These are phyloP conservation scores for Circinella minor DNA, from an alignment of 371 early-diverging fungal genomes.

Conservation along the genomic window DNA sequence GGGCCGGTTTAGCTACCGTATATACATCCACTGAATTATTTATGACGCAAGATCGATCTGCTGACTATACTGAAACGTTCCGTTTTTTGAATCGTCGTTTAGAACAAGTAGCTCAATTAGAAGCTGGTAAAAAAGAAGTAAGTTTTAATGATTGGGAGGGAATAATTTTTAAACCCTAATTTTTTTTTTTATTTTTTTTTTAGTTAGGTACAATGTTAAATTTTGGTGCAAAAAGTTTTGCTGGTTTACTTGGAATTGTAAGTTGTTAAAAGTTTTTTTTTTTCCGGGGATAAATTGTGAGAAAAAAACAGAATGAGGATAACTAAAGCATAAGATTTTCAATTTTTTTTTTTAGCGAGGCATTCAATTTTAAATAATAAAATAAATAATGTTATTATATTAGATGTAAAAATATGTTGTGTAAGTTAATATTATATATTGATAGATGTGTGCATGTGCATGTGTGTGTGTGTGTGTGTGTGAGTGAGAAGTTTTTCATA, in stretches of 20 bases:
- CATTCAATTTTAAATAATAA: conserved; percentile 14
- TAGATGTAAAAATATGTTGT: background rate
- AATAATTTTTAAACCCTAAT: background rate
- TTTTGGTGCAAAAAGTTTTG: conserved; percentile 49
- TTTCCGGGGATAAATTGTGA: too few relatives aligned
- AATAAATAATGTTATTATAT: conserved; percentile 1
- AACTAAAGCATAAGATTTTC: background rate
- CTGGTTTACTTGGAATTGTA: conserved; percentile 45
- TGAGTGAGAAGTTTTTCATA: too few relatives aligned
- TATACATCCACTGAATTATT: conserved; percentile 88
- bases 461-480: too few relatives aligned
- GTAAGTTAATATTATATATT: background rate
- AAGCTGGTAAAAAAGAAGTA: conserved; percentile 57
- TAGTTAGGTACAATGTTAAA: conserved; percentile 49
- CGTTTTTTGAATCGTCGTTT: conserved; percentile 80
- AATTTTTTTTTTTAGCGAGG: conserved; percentile 16
- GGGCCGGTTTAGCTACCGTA: conserved; percentile 78
- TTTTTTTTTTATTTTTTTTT: too few relatives aligned
- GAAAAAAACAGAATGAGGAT: too few relatives aligned
- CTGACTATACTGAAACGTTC: conserved; percentile 72
- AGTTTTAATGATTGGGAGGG: too few relatives aligned
- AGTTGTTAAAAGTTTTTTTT: conserved; percentile 18
- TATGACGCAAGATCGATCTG: conserved; percentile 87
- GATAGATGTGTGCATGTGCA: too few relatives aligned
- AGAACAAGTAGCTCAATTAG: conserved; percentile 70